Evolutionary conservation across 2,329 filamentous ascomycete species (phyloP).

Genomic region (Periconia sp.): DNA sequence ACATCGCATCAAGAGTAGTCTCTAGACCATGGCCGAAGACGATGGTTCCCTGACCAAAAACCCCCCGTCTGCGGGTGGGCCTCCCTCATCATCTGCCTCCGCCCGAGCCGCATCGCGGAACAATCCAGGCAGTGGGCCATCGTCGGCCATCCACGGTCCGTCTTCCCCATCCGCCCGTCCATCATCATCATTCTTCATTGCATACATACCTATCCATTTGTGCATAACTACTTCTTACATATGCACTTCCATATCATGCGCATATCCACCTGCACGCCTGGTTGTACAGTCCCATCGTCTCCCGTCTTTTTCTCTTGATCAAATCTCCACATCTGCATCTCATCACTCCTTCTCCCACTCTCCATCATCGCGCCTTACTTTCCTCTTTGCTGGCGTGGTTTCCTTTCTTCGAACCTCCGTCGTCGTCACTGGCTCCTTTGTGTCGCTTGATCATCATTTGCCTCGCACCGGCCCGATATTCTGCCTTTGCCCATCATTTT

Average conservation of each 20-base stretch:
- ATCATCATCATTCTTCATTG: not conserved
- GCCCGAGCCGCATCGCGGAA: conserved; percentile 36
- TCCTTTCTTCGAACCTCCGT: not conserved
- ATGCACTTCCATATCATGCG: not conserved
- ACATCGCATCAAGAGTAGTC: conserved; percentile 13
- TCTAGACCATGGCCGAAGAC: conserved; percentile 13
- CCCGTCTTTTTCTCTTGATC: not conserved
- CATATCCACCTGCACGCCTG: not conserved
- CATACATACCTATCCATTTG: not conserved
- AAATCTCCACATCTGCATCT: not conserved
- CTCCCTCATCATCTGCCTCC: conserved; percentile 31
- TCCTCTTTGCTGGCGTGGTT: conserved; percentile 12
- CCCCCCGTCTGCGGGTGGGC: conserved; percentile 38
- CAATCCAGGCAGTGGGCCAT: conserved; percentile 34
- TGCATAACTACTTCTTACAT: not conserved
- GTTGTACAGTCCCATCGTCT: not conserved
- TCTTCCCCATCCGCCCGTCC: conserved; percentile 8
- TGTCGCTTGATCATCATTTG: too few relatives aligned
- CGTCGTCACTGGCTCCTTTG: too few relatives aligned
- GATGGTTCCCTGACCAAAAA: conserved; percentile 29
- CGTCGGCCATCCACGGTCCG: conserved; percentile 43
- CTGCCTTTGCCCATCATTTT: too few relatives aligned
- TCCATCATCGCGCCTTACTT: conserved; percentile 8
- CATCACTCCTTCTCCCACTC: not conserved
- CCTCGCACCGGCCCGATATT: too few relatives aligned